Conservation (phyloP, 1,139 yeast species). For the Pichia terricola region DNA sequence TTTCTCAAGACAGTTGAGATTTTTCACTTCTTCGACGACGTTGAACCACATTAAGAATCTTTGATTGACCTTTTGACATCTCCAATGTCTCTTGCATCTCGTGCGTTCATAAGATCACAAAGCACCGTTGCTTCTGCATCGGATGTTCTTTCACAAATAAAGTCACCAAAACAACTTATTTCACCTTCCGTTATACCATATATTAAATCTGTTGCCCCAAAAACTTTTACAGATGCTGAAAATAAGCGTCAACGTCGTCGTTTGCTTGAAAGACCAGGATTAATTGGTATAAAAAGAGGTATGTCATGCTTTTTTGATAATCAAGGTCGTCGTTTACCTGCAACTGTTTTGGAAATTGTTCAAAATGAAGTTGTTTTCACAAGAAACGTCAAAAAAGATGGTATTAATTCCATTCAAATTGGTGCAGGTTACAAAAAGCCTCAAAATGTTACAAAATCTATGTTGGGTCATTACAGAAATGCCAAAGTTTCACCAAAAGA, state of each 20-base stretch:
- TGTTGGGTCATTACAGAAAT: constrained; percentile 70
- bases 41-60: too few species aligned
- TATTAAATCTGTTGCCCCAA: constrained; percentile 34
- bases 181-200: constrained; percentile 46
- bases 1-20: too few species aligned
- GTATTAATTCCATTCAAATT: constrained; percentile 77
- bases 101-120: constrained; percentile 2
- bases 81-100: background rate
- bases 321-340: constrained; percentile 62
- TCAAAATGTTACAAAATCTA: constrained; percentile 52
- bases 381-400: constrained; percentile 60
- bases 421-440: constrained; percentile 68
- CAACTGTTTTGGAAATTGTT: constrained; percentile 81
- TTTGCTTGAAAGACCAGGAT: constrained; percentile 71
- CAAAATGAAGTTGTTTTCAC: constrained; percentile 76
- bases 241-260: constrained; percentile 54
- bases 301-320: constrained; percentile 79
- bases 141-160: background rate
- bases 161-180: constrained; percentile 10
- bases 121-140: background rate
- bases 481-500: constrained; percentile 83
- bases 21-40: too few species aligned
- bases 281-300: constrained; percentile 75
- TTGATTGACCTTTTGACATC: too few species aligned
- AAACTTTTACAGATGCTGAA: constrained; percentile 46